These are phyloP conservation scores for Clathrospora elynae DNA, from an alignment of 2,329 filamentous ascomycete genomes.

Conservation along the genomic window DNA sequence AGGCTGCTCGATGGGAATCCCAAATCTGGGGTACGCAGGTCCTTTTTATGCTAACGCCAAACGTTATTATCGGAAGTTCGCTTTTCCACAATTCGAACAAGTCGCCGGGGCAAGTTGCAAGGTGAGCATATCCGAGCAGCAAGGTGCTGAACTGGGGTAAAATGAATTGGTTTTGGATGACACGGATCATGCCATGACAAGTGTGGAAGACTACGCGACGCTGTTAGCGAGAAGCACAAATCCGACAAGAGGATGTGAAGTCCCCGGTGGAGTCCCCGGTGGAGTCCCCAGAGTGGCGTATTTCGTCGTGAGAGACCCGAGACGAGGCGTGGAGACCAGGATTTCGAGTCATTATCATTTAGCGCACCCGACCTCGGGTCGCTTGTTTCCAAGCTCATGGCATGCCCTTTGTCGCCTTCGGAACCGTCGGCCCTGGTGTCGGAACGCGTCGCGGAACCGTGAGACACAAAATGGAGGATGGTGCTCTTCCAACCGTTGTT, in stretches of 20 bases:
- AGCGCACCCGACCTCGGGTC: conserved; percentile 15
- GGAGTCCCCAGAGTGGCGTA: conserved; percentile 26
- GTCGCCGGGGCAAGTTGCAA: conserved; percentile 14
- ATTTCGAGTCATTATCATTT: conserved; percentile 1
- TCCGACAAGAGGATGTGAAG: too few species aligned
- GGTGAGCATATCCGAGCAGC: conserved; percentile 20
- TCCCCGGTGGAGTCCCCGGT: conserved; percentile 25
- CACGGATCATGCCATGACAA: conserved; percentile 14
- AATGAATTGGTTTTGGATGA: conserved; percentile 1
- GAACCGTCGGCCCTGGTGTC: conserved; percentile 20
- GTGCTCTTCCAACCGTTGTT: conserved; percentile 12
- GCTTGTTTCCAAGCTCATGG: conserved; percentile 7
- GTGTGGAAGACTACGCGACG: too few species aligned
- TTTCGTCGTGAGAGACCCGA: conserved; percentile 18
- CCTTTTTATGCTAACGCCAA: conserved; percentile 20
- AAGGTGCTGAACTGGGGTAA: conserved; percentile 9
- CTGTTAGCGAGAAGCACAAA: too few species aligned
- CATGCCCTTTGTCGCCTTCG: conserved; percentile 14
- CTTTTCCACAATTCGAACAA: conserved; percentile 28
- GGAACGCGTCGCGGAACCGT: conserved; percentile 25
- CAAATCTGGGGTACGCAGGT: conserved; percentile 30
- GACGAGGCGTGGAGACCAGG: conserved; percentile 12
- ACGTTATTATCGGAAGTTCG: conserved; percentile 10
- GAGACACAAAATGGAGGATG: conserved; percentile 22
- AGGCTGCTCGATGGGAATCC: conserved; percentile 18